phyloP scores from a whole-genome alignment of 2,329 filamentous ascomycete species.

The Pyricularia pennisetigena region DNA sequence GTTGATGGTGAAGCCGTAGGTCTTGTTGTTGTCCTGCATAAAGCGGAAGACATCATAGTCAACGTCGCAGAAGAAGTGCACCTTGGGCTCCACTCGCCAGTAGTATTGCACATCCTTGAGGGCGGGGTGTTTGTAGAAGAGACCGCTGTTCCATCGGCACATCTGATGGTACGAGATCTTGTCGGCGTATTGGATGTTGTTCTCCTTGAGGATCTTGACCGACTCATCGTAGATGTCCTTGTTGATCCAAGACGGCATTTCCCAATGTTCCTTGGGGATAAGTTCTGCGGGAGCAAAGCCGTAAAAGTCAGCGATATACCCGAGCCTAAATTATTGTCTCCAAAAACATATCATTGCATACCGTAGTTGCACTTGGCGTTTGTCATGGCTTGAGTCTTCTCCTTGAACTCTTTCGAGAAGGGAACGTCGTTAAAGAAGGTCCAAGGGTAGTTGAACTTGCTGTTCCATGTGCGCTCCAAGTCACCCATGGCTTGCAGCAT shows the following conservation, averaged over 20 bases:
- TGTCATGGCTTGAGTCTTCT: constrained; percentile 66
- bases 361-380: constrained; percentile 84
- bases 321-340: neutral
- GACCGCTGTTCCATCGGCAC: constrained; percentile 97
- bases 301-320: neutral
- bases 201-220: constrained; percentile 68
- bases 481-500: constrained; percentile 86
- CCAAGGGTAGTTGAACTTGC: constrained; percentile 99
- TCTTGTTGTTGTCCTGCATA: constrained; percentile 98
- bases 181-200: constrained; percentile 82
- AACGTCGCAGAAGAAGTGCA: constrained; percentile 97
- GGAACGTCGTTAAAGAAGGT: constrained; percentile 97
- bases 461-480: constrained; percentile 90
- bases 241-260: constrained; percentile 86
- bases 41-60: constrained; percentile 98
- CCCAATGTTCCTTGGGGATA: constrained; percentile 94
- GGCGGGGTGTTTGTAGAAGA: constrained; percentile 95
- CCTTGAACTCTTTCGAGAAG: constrained; percentile 90
- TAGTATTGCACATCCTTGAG: constrained; percentile 79
- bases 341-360: constrained; percentile 26
- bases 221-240: constrained; percentile 77
- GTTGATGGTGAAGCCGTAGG: constrained; percentile 97
- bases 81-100: constrained; percentile 97
- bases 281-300: constrained; percentile 45
- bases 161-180: constrained; percentile 95